A percentile compares a stretch with the other conserved stretches of the same genome.
Evolutionary conservation across 2,329 filamentous ascomycete genomes (phyloP).

Genomic region (Chaetomium olivaceum): DNA sequence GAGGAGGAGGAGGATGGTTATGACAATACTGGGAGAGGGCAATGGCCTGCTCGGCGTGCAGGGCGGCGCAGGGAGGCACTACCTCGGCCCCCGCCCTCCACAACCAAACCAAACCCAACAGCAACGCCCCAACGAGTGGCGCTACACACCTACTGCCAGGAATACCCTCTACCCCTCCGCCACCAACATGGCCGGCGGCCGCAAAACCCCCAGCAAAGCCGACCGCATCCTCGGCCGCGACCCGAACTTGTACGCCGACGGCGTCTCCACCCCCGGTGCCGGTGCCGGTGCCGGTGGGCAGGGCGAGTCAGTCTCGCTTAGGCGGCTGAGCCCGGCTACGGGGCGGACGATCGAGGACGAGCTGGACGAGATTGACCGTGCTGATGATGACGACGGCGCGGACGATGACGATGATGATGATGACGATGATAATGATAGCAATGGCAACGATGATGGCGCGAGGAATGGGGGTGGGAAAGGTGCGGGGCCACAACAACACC

Average conservation of each 20-base stretch:
- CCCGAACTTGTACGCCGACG: slow-evolving; percentile 56
- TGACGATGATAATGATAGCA: neutral
- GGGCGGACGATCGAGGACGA: slow-evolving; percentile 49
- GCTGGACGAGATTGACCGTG: slow-evolving; percentile 39
- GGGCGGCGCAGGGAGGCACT: slow-evolving; percentile 39
- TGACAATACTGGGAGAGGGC: neutral
- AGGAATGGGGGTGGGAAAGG: neutral
- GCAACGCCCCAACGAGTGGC: slow-evolving; percentile 21
- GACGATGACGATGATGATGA: slow-evolving; percentile 15
- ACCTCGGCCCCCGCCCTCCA: slow-evolving; percentile 28
- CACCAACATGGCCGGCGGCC: slow-evolving; percentile 30
- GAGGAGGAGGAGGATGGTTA: slow-evolving; percentile 17
- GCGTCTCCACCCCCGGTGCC: slow-evolving; percentile 25
- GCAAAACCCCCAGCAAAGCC: slow-evolving; percentile 54
- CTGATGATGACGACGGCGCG: slow-evolving; percentile 23
- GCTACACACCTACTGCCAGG: neutral
- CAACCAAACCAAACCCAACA: slow-evolving; percentile 15
- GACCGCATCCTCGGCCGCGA: slow-evolving; percentile 60
- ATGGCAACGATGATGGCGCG: neutral
- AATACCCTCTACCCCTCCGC: neutral
- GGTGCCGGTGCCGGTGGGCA: too few relatives aligned
- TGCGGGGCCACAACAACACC: neutral
- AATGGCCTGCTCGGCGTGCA: neutral
- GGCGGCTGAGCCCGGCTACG: slow-evolving; percentile 46
- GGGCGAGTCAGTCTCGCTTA: slow-evolving; percentile 44